Conservation (phyloP, 805 yeast genomes). For the Starmerella stigmatis region DNA sequence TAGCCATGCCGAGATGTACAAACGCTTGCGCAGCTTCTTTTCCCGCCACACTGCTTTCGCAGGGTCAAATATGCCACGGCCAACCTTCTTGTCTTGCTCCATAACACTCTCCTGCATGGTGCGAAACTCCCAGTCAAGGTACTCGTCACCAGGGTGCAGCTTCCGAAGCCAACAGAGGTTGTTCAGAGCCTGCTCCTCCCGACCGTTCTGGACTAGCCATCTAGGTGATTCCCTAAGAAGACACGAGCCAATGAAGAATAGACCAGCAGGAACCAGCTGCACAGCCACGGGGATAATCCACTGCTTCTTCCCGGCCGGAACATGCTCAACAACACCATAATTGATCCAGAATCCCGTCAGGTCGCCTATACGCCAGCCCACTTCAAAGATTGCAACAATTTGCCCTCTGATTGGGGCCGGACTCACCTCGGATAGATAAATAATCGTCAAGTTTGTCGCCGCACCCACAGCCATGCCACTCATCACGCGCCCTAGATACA, state of each 20-base stretch:
- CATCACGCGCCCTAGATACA: constrained; percentile 12
- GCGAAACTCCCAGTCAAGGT: constrained; percentile 16
- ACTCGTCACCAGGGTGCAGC: constrained; percentile 13
- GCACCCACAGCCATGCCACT: constrained; percentile 13
- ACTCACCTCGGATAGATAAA: constrained; percentile 12
- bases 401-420: constrained; percentile 13
- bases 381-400: constrained; percentile 13
- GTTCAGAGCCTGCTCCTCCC: constrained; percentile 11
- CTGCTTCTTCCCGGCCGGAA: not conserved
- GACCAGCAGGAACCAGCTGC: constrained; percentile 41
- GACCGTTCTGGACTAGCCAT: constrained; percentile 31
- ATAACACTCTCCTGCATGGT: constrained; percentile 10
- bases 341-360: constrained; percentile 15
- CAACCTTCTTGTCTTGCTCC: constrained; percentile 7
- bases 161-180: constrained; percentile 11
- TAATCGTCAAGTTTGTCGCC: constrained; percentile 10
- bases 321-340: constrained; percentile 11
- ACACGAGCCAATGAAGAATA: constrained; percentile 37
- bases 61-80: constrained; percentile 10
- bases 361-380: constrained; percentile 15
- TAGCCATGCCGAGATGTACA: constrained; percentile 9
- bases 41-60: constrained; percentile 1
- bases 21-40: constrained; percentile 7
- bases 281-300: constrained; percentile 26
- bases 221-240: constrained; percentile 36